A percentile compares a stretch with the other conserved stretches of the same genome.
Evolutionary conservation across 257 asterid species (phyloP).

Genomic region (Solanum pimpinellifolium): DNA sequence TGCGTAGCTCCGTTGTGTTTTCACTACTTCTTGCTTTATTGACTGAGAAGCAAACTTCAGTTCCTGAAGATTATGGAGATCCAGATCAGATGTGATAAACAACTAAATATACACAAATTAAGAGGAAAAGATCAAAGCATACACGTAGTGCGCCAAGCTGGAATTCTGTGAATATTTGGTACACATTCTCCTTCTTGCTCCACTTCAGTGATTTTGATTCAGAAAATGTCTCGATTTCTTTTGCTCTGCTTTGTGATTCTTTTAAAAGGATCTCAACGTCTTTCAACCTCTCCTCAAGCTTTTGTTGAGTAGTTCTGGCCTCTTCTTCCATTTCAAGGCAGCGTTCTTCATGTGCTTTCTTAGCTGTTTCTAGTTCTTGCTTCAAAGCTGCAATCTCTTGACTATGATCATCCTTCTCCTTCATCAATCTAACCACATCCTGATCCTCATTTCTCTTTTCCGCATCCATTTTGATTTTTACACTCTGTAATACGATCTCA

Average conservation of each 20-base stretch:
- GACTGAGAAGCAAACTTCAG: constrained; percentile 57
- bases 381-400: constrained; percentile 21
- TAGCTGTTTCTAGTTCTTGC: constrained; percentile 26
- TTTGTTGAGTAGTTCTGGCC: constrained; percentile 35
- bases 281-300: constrained; percentile 41
- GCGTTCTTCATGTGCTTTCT: constrained; percentile 18
- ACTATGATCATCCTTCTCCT: constrained; percentile 35
- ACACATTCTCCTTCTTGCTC: constrained; percentile 56
- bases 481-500: constrained; percentile 22
- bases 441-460: constrained; percentile 26
- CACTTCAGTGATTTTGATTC: constrained; percentile 36
- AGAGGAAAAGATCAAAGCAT: constrained; percentile 11
- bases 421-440: constrained; percentile 21
- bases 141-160: constrained; percentile 88
- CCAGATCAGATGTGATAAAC: neutral
- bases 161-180: constrained; percentile 54
- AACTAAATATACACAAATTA: neutral
- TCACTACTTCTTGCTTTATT: constrained; percentile 63
- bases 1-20: constrained; percentile 47
- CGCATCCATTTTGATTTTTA: constrained; percentile 9
- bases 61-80: constrained; percentile 25
- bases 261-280: constrained; percentile 26
- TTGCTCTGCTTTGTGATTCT: constrained; percentile 32
- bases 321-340: constrained; percentile 24
- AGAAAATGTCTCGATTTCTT: constrained; percentile 42